Evolutionary conservation across 495 filamentous ascomycete genomes (phyloP), one percentile per base, ranked within the genome.

Genomic region (Corynascus novoguineensis): DNA sequence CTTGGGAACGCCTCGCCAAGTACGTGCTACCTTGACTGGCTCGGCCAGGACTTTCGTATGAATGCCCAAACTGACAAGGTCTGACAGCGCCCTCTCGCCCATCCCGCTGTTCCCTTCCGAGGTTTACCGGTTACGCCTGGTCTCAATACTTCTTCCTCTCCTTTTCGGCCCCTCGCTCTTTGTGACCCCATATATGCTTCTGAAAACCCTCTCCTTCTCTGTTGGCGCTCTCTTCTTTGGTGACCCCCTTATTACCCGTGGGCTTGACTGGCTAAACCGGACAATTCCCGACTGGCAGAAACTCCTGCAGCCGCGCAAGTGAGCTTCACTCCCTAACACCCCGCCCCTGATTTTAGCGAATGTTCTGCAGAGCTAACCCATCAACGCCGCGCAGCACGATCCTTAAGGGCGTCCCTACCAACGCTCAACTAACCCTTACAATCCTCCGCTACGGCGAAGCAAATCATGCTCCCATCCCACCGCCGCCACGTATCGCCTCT

Each of bases 371-470:
- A 57, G n/a, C 11, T 19, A 41, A 44, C 40, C 72, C 69, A 25
- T 62, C 57, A 48, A 15, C 17, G 17, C 27, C 21, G 1, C 3
- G 5, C 50, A 90, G 86, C 63, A 88, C 86, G 5, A 60, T 95
- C 3, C 82, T 96, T 50, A 85, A 87, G 64, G 88, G 87, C n/a
- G 83, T 91, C 35, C 90, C 90, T 0, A 95, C 90, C 4, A 93
- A 95, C 64, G 89, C 89, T 17, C 90, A 95, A 61, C 77, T 96
- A 14, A 88, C 90, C 0, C 69, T 96, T 44, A 95, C 90, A 4
- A 79, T 95, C 12, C 85, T 96, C 25, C 86, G 91, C 35, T 84
- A 92, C 52, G 89, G 90, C 50, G 90, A 95, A 73, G 85, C 83
- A 19, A 92, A 91, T 69, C 84, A 87, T 51, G 81, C 88, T 0